Evolutionary conservation across 139 green algal genomes (phyloP).

Genomic region (Bryopsis sp.): DNA sequence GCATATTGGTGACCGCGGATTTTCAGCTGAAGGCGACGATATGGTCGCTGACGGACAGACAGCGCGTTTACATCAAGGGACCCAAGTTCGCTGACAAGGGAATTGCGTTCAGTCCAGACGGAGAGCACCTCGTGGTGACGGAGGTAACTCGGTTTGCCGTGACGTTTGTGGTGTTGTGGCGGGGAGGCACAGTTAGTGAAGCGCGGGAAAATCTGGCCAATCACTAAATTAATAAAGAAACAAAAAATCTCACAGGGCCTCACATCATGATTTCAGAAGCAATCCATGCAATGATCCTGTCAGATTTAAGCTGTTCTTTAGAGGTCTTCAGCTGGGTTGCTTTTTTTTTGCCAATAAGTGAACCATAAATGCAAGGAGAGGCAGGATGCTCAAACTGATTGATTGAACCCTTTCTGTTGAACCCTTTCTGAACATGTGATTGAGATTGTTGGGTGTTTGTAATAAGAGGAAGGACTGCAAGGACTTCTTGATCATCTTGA

Average conservation of each 20-base stretch:
- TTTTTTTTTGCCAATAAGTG: no score
- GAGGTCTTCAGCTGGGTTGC: no score
- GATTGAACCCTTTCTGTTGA: no score
- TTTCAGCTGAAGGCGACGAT: constrained; percentile 72
- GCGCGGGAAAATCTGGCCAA: no score
- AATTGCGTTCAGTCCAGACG: constrained; percentile 62
- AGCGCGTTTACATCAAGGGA: constrained; percentile 48
- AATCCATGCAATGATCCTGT: no score
- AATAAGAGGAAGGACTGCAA: constrained; percentile 61
- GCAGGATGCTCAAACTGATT: neutral
- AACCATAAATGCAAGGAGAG: neutral
- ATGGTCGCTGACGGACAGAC: constrained; percentile 65
- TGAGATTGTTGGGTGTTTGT: neutral
- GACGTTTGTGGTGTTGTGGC: neutral
- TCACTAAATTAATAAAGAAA: no score
- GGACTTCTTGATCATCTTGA: constrained; percentile 40
- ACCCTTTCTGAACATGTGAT: no score
- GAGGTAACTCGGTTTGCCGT: constrained; percentile 39
- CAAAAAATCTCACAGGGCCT: no score
- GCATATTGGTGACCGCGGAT: constrained; percentile 62
- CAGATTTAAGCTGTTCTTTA: no score
- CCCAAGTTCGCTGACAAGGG: constrained; percentile 57
- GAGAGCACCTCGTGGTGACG: constrained; percentile 54
- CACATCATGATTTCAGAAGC: no score
- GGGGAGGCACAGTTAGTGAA: no score